A percentile compares a stretch with the other conserved stretches of the same genome.
phyloP scores from a whole-genome alignment of 2,329 filamentous ascomycete species.

The Claviceps lovelessii region DNA sequence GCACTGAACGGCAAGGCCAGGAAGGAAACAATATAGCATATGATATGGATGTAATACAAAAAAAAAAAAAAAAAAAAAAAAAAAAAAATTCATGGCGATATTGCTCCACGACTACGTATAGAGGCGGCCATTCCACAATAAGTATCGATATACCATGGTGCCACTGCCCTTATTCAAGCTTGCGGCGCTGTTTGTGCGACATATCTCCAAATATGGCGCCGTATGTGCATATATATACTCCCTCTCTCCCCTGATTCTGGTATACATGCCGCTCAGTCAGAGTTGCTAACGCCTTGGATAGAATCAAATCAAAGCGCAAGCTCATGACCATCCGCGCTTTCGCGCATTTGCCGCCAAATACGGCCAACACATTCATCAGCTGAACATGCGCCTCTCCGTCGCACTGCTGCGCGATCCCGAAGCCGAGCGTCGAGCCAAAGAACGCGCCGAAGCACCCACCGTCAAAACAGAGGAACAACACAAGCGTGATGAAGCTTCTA shows the following conservation, averaged over 20 bases:
- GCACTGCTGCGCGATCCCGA: slow-evolving; percentile 42
- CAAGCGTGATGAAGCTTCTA: slow-evolving; percentile 36
- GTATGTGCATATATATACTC: slow-evolving; percentile 28
- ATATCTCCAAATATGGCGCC: slow-evolving; percentile 55
- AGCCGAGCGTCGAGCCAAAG: slow-evolving; percentile 43
- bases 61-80: too few species aligned
- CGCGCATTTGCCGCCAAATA: slow-evolving; percentile 46
- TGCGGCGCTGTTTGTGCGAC: slow-evolving; percentile 47
- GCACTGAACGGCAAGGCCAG: too few species aligned
- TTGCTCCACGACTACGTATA: neutral
- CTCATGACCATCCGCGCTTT: slow-evolving; percentile 49
- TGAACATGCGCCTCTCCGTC: slow-evolving; percentile 52
- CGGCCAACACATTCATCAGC: slow-evolving; percentile 49
- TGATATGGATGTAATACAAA: too few species aligned
- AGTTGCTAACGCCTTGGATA: slow-evolving; percentile 17
- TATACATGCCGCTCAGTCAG: neutral
- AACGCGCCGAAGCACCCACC: slow-evolving; percentile 48
- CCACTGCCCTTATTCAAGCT: slow-evolving; percentile 55
- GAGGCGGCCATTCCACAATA: neutral
- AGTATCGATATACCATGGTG: slow-evolving; percentile 33
- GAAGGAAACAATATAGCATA: too few species aligned
- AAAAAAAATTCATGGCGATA: neutral
- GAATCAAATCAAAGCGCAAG: slow-evolving; percentile 53
- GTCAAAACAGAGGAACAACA: slow-evolving; percentile 50
- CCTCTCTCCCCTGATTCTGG: neutral